Percentiles rank a stretch among this genome's conserved stretches.
These are phyloP conservation scores for Lumnitzera littorea DNA, from an alignment of 345 rosid genomes.

Conservation along the genomic window DNA sequence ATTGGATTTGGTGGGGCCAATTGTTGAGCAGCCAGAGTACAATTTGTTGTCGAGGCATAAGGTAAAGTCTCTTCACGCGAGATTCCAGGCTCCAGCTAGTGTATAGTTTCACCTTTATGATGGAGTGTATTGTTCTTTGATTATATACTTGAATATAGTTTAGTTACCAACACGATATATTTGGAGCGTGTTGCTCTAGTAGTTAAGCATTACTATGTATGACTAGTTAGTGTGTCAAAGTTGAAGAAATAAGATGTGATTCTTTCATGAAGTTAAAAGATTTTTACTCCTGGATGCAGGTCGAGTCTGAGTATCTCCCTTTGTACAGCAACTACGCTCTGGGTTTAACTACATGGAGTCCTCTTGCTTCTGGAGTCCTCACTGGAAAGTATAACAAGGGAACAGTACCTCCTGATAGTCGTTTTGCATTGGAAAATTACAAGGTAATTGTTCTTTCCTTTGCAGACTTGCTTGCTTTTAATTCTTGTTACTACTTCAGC, in stretches of 20 bases:
- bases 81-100: background rate
- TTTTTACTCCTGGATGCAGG: slow-evolving; percentile 34
- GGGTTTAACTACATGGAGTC: slow-evolving; percentile 98
- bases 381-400: slow-evolving; percentile 96
- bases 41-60: slow-evolving; percentile 86
- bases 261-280: too few relatives aligned
- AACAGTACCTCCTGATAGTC: slow-evolving; percentile 74
- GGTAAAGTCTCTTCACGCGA: slow-evolving; percentile 20
- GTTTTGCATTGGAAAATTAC: slow-evolving; percentile 93
- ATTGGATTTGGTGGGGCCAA: slow-evolving; percentile 84
- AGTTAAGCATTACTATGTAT: too few relatives aligned
- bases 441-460: slow-evolving; percentile 33
- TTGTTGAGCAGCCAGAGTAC: slow-evolving; percentile 98
- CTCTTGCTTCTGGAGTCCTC: slow-evolving; percentile 96
- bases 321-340: slow-evolving; percentile 76
- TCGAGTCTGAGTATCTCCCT: slow-evolving; percentile 87
- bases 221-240: too few relatives aligned
- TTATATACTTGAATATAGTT: background rate
- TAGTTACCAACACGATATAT: background rate
- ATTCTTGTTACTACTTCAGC: background rate
- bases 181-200: background rate
- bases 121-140: too few relatives aligned
- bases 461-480: slow-evolving; percentile 1
- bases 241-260: too few relatives aligned
- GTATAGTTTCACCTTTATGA: too few relatives aligned